phyloP scores from a whole-genome alignment of 345 rosid species.

The Acer yangbiense region DNA sequence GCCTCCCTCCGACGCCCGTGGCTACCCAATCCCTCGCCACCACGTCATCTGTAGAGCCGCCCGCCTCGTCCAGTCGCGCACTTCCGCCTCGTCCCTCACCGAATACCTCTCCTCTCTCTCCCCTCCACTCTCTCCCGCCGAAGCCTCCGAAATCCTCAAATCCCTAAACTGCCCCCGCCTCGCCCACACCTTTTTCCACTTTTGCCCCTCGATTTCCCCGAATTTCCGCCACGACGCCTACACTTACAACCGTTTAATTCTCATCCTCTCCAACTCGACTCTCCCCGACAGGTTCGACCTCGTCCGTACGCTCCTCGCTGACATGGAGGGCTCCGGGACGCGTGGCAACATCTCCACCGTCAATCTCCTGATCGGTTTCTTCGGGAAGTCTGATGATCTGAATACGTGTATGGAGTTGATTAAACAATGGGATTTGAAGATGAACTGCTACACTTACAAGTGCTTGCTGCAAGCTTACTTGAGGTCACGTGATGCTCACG shows the following conservation, averaged over 20 bases:
- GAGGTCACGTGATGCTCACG: slow-evolving; percentile 57
- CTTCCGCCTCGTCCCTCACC: slow-evolving; percentile 32
- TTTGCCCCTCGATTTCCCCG: slow-evolving; percentile 56
- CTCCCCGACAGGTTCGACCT: slow-evolving; percentile 47
- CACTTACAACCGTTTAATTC: slow-evolving; percentile 69
- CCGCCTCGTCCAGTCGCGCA: slow-evolving; percentile 43
- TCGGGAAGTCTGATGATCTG: slow-evolving; percentile 58
- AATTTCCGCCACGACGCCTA: slow-evolving; percentile 57
- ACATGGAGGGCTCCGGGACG: slow-evolving; percentile 56
- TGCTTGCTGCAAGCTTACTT: slow-evolving; percentile 80
- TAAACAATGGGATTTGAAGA: slow-evolving; percentile 72
- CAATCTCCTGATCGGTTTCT: slow-evolving; percentile 72
- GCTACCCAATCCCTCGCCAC: slow-evolving; percentile 78
- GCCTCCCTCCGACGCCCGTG: slow-evolving; percentile 65
- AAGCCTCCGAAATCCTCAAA: slow-evolving; percentile 81
- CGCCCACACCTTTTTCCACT: slow-evolving; percentile 63
- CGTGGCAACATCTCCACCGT: slow-evolving; percentile 76
- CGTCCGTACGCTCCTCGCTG: slow-evolving; percentile 48
- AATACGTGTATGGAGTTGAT: slow-evolving; percentile 53
- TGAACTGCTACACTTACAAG: slow-evolving; percentile 80
- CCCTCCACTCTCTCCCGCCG: slow-evolving; percentile 62
- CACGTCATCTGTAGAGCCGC: slow-evolving; percentile 74
- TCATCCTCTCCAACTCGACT: slow-evolving; percentile 69
- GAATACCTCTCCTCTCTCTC: slow-evolving; percentile 66
- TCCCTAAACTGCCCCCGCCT: slow-evolving; percentile 75